Percentiles rank a stretch among this genome's conserved stretches.
These are phyloP conservation scores for Ramaria sp. DNA, from an alignment of 768 basidiomycete species.

Conservation along the genomic window DNA sequence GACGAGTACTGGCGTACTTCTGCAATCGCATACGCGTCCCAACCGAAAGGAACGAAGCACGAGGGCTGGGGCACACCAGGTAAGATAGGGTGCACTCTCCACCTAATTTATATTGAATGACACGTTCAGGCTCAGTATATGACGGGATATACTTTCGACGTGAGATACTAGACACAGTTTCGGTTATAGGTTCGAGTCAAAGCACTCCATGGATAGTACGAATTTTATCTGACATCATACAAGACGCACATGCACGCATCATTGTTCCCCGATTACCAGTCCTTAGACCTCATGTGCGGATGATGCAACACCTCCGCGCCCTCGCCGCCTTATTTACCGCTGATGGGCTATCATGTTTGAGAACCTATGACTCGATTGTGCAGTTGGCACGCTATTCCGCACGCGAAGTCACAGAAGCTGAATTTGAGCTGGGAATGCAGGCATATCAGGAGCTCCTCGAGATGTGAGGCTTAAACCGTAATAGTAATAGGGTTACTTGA, in stretches of 20 bases:
- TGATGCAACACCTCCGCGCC: conserved; percentile 76
- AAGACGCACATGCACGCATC: conserved; percentile 59
- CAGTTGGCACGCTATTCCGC: conserved; percentile 57
- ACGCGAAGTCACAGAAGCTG: conserved; percentile 52
- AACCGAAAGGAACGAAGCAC: conserved; percentile 54
- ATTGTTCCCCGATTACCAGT: conserved; percentile 65
- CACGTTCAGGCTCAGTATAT: conserved; percentile 26
- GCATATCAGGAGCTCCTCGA: conserved; percentile 52
- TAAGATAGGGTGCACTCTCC: too few species aligned
- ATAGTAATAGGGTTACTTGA: not conserved
- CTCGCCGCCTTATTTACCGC: conserved; percentile 48
- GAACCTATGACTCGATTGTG: conserved; percentile 64
- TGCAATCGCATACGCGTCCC: conserved; percentile 58
- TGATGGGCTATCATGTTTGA: not conserved
- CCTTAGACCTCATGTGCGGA: conserved; percentile 61
- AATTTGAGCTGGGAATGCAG: conserved; percentile 52
- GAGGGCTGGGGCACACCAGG: conserved; percentile 79
- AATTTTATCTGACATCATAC: not conserved
- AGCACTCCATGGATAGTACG: not conserved
- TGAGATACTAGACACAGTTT: conserved; percentile 59
- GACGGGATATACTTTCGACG: conserved; percentile 55
- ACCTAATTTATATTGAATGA: too few species aligned
- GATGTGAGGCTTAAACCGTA: conserved; percentile 32
- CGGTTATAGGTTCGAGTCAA: conserved; percentile 46
- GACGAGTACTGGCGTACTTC: conserved; percentile 72